Conservation (phyloP, 2,329 filamentous ascomycete species). For the Venturiaceae sp. region DNA sequence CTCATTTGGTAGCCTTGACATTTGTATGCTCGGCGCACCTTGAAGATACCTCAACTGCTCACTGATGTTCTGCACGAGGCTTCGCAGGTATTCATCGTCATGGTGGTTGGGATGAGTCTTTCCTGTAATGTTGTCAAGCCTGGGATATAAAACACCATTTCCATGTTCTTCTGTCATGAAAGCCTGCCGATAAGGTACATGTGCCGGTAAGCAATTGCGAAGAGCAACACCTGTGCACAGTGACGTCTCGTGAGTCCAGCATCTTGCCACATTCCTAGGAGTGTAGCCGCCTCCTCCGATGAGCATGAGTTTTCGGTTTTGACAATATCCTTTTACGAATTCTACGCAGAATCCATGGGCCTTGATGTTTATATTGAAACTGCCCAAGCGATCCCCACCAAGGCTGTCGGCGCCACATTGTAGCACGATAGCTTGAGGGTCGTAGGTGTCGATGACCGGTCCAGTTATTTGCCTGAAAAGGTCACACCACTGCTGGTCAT, state of each 20-base stretch:
- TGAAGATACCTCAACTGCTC: constrained; percentile 83
- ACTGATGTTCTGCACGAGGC: constrained; percentile 66
- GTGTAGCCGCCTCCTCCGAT: constrained; percentile 96
- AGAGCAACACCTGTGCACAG: constrained; percentile 74
- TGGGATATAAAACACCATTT: constrained; percentile 65
- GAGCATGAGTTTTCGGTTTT: constrained; percentile 73
- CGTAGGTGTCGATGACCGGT: constrained; percentile 70
- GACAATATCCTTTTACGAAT: constrained; percentile 63
- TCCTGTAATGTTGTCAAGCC: constrained; percentile 64
- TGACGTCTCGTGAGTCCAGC: constrained; percentile 94
- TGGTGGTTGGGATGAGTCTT: constrained; percentile 66
- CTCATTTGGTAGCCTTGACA: constrained; percentile 70
- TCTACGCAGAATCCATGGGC: constrained; percentile 87
- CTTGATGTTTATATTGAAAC: constrained; percentile 94
- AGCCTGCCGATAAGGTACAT: constrained; percentile 78
- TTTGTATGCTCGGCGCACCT: constrained; percentile 78
- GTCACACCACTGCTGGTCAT: constrained; percentile 76
- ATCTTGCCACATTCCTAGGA: constrained; percentile 87
- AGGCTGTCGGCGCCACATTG: constrained; percentile 95
- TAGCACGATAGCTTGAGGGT: constrained; percentile 82
- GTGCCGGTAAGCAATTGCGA: constrained; percentile 61
- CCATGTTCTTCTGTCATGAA: constrained; percentile 71
- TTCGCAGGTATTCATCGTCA: constrained; percentile 61
- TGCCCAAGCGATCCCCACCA: constrained; percentile 83
- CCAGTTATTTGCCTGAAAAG: constrained; percentile 78